phyloP scores from a whole-genome alignment of 1,284 basidiomycete genomes.

The Hypsizygus ulmarius region DNA sequence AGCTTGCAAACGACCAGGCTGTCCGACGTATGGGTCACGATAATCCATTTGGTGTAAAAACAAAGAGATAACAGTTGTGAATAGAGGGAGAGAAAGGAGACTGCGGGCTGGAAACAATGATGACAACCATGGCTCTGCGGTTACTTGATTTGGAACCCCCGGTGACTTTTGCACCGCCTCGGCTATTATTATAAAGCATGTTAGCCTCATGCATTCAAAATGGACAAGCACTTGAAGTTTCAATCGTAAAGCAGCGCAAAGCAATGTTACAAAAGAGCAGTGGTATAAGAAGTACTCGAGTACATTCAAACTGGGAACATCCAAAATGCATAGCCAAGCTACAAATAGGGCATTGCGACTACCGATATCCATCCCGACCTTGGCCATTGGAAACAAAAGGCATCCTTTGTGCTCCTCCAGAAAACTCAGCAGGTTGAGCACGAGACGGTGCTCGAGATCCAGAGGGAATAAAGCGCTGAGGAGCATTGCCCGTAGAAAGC shows the following conservation, averaged over 20 bases:
- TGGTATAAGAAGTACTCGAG: too few relatives aligned
- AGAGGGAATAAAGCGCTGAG: constrained; percentile 25
- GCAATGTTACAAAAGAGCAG: too few relatives aligned
- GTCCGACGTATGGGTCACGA: constrained; percentile 50
- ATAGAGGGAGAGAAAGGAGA: constrained; percentile 1
- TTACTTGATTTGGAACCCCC: constrained; percentile 11
- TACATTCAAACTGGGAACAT: too few relatives aligned
- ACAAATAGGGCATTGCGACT: constrained; percentile 1
- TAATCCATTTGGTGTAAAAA: constrained; percentile 28
- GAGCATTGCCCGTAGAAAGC: constrained; percentile 14
- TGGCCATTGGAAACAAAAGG: constrained; percentile 42
- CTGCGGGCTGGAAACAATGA: constrained; percentile 5
- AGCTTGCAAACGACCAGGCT: constrained; percentile 37
- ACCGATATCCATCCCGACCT: constrained; percentile 24
- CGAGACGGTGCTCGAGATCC: constrained; percentile 30
- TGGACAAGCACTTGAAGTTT: not conserved
- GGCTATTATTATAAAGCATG: not conserved
- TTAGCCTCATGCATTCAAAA: too few relatives aligned
- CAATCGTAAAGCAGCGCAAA: too few relatives aligned
- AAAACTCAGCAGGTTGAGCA: constrained; percentile 16
- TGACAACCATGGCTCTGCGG: constrained; percentile 4
- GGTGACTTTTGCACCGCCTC: constrained; percentile 7
- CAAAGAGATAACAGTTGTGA: not conserved
- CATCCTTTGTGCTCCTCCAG: constrained; percentile 40
- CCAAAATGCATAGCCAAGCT: not conserved